Evolutionary conservation across 768 basidiomycete species (phyloP).

Genomic region (Exidia glandulosa): DNA sequence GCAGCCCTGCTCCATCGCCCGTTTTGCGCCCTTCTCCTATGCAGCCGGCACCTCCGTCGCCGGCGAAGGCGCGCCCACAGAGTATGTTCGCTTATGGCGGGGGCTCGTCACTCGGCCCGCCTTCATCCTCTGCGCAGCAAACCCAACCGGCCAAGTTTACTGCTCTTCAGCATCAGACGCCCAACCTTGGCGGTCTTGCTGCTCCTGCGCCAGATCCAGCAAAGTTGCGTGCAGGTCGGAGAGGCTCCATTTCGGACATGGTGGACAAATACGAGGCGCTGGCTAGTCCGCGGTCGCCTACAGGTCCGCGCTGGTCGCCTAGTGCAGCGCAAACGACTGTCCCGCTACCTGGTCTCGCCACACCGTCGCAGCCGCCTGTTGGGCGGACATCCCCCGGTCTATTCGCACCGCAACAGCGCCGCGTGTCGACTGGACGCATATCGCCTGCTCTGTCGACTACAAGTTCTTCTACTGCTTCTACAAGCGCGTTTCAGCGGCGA

Average conservation of each 20-base stretch:
- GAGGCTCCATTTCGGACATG: slow-evolving; percentile 80
- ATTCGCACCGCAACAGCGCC: background rate
- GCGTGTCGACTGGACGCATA: background rate
- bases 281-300: slow-evolving; percentile 19
- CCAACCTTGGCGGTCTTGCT: slow-evolving; percentile 15
- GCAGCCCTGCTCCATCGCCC: background rate
- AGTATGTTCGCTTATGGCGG: background rate
- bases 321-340: background rate
- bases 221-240: slow-evolving; percentile 33
- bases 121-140: background rate
- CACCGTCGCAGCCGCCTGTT: background rate
- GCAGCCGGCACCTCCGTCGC: background rate
- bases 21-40: background rate
- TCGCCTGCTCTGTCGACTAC: background rate
- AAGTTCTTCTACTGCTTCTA: background rate
- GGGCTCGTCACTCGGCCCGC: background rate
- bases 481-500: background rate
- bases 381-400: background rate
- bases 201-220: slow-evolving; percentile 35
- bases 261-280: slow-evolving; percentile 74
- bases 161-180: background rate
- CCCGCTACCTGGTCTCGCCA: background rate
- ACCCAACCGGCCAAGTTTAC: background rate
- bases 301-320: slow-evolving; percentile 16
- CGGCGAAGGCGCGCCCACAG: slow-evolving; percentile 1